phyloP scores from a whole-genome alignment of 441 rosid species.

The Sinapis alba region DNA sequence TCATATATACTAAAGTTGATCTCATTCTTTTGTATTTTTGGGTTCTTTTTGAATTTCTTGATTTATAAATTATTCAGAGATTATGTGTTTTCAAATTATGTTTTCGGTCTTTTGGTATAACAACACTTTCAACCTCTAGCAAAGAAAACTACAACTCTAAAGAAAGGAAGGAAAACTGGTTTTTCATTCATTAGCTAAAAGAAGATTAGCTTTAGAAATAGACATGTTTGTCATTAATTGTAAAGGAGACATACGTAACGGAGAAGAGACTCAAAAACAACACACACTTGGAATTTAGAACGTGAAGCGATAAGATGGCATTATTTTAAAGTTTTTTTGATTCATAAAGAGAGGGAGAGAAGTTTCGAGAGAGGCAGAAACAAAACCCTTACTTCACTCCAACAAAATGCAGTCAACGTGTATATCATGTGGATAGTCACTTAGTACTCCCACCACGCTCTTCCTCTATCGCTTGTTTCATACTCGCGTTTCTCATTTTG shows the following conservation, averaged over 20 bases:
- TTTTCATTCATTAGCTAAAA: neutral
- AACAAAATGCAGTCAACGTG: conserved; percentile 33
- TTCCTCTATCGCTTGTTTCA: neutral
- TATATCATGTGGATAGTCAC: conserved; percentile 6
- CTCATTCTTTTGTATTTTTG: neutral
- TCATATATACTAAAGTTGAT: neutral
- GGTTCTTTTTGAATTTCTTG: neutral
- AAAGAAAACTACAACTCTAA: neutral
- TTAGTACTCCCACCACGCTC: conserved; percentile 5
- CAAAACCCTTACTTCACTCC: conserved; percentile 30
- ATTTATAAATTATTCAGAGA: neutral
- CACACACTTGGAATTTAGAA: conserved; percentile 22
- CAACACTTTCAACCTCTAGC: neutral
- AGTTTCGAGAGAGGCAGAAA: conserved; percentile 31
- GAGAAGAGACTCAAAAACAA: conserved; percentile 35
- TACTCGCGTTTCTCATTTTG: conserved; percentile 20
- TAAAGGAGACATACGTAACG: conserved; percentile 36
- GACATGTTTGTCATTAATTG: neutral
- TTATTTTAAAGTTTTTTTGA: neutral
- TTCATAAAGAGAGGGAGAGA: neutral
- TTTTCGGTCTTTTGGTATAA: neutral
- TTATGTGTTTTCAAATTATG: neutral
- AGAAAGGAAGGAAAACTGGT: neutral
- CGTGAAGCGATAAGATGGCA: conserved; percentile 18
- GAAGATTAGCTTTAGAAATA: neutral